Percentiles rank a stretch among this genome's conserved stretches.
Evolutionary conservation across 2,329 filamentous ascomycete species (phyloP).

Genomic region (Pseudogymnoascus sp.): DNA sequence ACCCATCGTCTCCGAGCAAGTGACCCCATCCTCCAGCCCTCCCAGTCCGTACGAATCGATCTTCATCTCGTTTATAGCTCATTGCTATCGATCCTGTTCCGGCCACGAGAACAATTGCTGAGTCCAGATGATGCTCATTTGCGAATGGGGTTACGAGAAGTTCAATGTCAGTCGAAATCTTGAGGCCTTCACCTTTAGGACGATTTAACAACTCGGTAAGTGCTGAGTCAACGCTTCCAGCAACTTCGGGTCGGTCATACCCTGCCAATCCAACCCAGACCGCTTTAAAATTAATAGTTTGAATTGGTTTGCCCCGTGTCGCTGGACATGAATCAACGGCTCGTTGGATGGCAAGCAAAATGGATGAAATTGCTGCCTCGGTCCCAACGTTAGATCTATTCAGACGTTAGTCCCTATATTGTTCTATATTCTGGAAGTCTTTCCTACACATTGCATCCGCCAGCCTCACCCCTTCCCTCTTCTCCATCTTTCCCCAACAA

Average conservation of each 20-base stretch:
- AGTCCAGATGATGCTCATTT: constrained; percentile 16
- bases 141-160: constrained; percentile 29
- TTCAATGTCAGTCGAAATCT: constrained; percentile 35
- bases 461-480: constrained; percentile 27
- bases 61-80: constrained; percentile 27
- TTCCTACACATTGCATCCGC: constrained; percentile 35
- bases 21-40: constrained; percentile 38
- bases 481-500: constrained; percentile 25
- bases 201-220: constrained; percentile 28
- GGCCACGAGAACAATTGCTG: constrained; percentile 33
- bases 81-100: constrained; percentile 39
- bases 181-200: constrained; percentile 19
- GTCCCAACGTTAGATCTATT: constrained; percentile 26
- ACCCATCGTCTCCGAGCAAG: constrained; percentile 38
- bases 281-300: constrained; percentile 20
- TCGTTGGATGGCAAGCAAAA: constrained; percentile 24
- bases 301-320: constrained; percentile 13
- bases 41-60: constrained; percentile 24
- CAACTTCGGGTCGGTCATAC: constrained; percentile 31
- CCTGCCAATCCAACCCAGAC: constrained; percentile 37
- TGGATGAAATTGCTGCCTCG: constrained; percentile 23
- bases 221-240: constrained; percentile 22
- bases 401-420: constrained; percentile 13
- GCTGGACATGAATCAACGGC: constrained; percentile 20
- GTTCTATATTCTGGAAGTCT: neutral